These are phyloP conservation scores for Cyclocybe aegerita DNA, from an alignment of 768 basidiomycete genomes.

Conservation along the genomic window DNA sequence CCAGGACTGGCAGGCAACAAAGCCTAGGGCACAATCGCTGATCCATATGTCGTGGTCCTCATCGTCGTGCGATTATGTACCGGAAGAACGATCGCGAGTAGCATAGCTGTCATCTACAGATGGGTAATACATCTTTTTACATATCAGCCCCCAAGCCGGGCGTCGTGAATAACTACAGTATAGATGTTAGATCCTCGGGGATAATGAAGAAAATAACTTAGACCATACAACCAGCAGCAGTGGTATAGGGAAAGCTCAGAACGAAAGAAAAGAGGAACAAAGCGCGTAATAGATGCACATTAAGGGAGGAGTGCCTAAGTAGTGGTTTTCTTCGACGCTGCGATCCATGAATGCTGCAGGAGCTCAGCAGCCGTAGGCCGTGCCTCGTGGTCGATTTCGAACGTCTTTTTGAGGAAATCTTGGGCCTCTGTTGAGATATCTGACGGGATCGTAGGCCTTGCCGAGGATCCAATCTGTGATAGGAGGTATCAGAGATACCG, in stretches of 20 bases:
- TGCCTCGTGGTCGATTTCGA: slow-evolving; percentile 79
- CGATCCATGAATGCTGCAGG: slow-evolving; percentile 73
- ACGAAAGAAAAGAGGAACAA: slow-evolving; percentile 3
- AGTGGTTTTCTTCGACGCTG: slow-evolving; percentile 4
- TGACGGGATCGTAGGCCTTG: slow-evolving; percentile 83
- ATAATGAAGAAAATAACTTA: slow-evolving; percentile 19
- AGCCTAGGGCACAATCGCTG: not conserved
- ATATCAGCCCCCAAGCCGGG: not conserved
- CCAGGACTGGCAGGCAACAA: no score
- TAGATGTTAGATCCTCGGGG: slow-evolving; percentile 7
- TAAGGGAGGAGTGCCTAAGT: not conserved
- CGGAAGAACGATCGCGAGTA: not conserved
- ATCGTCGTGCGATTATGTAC: not conserved
- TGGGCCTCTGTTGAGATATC: slow-evolving; percentile 91
- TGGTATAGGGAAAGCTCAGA: no score
- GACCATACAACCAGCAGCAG: not conserved
- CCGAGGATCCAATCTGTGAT: slow-evolving; percentile 84
- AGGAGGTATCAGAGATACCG: not conserved
- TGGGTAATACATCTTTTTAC: not conserved
- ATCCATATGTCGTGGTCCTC: not conserved
- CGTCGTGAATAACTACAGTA: slow-evolving; percentile 3
- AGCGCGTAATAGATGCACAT: not conserved
- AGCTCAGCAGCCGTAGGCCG: slow-evolving; percentile 80
- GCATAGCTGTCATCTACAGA: not conserved
- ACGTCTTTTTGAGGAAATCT: slow-evolving; percentile 83